Conservation (phyloP, 768 basidiomycete species). For the Kwoniella newhampshirensis region DNA sequence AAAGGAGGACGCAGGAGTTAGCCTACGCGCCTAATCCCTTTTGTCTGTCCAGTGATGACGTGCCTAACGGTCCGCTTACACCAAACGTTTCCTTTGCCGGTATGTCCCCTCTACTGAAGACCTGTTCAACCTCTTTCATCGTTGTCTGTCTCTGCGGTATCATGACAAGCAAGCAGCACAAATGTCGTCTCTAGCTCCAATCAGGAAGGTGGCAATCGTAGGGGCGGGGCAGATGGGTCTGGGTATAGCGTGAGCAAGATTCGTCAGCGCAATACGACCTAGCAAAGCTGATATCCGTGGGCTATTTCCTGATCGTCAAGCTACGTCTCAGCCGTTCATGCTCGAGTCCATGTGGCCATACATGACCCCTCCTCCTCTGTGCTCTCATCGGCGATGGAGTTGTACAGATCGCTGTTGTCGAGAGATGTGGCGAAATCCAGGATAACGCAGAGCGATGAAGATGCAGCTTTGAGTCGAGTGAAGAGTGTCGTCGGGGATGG, state of each 20-base stretch:
- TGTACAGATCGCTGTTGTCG: slow-evolving; percentile 78
- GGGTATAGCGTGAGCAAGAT: slow-evolving; percentile 78
- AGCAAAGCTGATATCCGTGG: neutral
- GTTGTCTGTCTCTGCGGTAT: too few relatives aligned
- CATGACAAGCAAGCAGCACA: too few relatives aligned
- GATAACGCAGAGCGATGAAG: slow-evolving; percentile 67
- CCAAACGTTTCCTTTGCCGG: neutral
- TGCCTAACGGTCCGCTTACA: too few relatives aligned
- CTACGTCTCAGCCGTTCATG: slow-evolving; percentile 65
- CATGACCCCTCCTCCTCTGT: slow-evolving; percentile 76
- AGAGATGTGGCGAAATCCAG: slow-evolving; percentile 86
- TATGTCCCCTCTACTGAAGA: too few relatives aligned
- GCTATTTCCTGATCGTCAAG: slow-evolving; percentile 14
- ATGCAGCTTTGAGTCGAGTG: slow-evolving; percentile 70
- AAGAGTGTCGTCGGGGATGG: slow-evolving; percentile 38
- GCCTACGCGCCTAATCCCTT: too few relatives aligned
- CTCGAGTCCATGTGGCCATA: slow-evolving; percentile 80
- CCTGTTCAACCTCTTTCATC: neutral
- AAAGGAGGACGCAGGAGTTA: too few relatives aligned
- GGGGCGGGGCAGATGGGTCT: slow-evolving; percentile 63
- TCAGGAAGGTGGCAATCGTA: slow-evolving; percentile 43
- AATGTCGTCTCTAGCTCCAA: slow-evolving; percentile 7
- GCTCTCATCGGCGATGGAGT: slow-evolving; percentile 67
- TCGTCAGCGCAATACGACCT: neutral
- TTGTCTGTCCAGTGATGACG: too few relatives aligned